Percentiles rank a stretch among this genome's conserved stretches.
Evolutionary conservation across 768 basidiomycete genomes (phyloP).

Genomic region (Candolleomyces aberdarensis): DNA sequence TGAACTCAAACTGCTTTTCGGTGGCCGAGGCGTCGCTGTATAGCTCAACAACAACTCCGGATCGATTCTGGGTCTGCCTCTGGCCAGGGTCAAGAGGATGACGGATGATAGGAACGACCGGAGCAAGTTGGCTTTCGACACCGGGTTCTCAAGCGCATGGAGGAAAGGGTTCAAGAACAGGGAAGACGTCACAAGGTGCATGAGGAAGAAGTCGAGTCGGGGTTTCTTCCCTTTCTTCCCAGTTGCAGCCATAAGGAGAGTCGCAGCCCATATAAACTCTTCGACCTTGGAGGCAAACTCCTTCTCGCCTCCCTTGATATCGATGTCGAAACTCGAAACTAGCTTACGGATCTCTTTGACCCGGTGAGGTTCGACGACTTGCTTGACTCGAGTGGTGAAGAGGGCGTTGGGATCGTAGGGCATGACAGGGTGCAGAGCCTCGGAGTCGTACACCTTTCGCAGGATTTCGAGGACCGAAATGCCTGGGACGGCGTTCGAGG

Average conservation of each 20-base stretch:
- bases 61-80: constrained; percentile 55
- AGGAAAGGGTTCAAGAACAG: constrained; percentile 47
- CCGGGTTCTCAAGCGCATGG: constrained; percentile 25
- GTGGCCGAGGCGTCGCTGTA: constrained; percentile 38
- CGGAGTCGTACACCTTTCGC: constrained; percentile 47
- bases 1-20: constrained; percentile 6
- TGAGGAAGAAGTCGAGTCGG: constrained; percentile 55
- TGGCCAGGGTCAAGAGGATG: constrained; percentile 28
- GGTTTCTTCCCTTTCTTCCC: constrained; percentile 45
- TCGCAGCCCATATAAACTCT: constrained; percentile 47
- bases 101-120: constrained; percentile 37
- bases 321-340: constrained; percentile 37
- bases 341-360: constrained; percentile 44
- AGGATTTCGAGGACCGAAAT: constrained; percentile 48
- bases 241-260: constrained; percentile 45
- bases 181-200: constrained; percentile 54
- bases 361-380: constrained; percentile 34
- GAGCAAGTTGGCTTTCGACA: constrained; percentile 44
- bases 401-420: constrained; percentile 49
- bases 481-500: constrained; percentile 2
- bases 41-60: constrained; percentile 44
- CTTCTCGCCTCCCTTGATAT: constrained; percentile 23
- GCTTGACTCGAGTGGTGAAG: constrained; percentile 31
- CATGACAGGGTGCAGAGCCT: constrained; percentile 44
- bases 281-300: constrained; percentile 42